Percentiles rank a stretch among this genome's conserved stretches.
phyloP scores from a whole-genome alignment of 164 flowering plant species.

The Paratinospora sagittata region DNA sequence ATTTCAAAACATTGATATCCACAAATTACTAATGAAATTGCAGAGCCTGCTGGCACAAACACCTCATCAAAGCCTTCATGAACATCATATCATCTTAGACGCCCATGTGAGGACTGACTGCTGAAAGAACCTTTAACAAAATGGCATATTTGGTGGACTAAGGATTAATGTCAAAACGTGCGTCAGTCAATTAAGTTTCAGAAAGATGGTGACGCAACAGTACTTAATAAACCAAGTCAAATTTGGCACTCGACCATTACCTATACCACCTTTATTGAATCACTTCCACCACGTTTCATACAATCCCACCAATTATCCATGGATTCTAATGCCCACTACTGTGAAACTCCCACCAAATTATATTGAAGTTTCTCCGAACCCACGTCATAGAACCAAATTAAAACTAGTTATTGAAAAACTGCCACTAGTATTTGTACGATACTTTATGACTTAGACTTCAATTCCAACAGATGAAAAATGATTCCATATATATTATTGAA shows the following conservation, averaged over 20 bases:
- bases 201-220: neutral
- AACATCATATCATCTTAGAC: neutral
- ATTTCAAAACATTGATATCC: neutral
- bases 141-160: neutral
- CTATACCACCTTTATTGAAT: neutral
- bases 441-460: too few species aligned
- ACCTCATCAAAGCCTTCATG: neutral
- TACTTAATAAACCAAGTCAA: neutral
- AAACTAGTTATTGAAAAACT: too few species aligned
- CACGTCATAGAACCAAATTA: neutral
- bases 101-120: neutral
- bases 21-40: neutral
- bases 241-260: neutral
- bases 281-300: neutral
- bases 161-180: neutral
- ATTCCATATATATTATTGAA: too few species aligned
- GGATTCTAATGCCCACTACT: neutral
- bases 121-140: neutral
- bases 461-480: too few species aligned
- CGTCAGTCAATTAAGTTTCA: neutral
- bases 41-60: neutral
- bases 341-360: slow-evolving; percentile 7
- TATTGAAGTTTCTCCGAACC: slow-evolving; percentile 6
- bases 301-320: neutral
- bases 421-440: too few species aligned